phyloP scores from a whole-genome alignment of 2,329 filamentous ascomycete genomes.

The Hymenoscyphus occultus region DNA sequence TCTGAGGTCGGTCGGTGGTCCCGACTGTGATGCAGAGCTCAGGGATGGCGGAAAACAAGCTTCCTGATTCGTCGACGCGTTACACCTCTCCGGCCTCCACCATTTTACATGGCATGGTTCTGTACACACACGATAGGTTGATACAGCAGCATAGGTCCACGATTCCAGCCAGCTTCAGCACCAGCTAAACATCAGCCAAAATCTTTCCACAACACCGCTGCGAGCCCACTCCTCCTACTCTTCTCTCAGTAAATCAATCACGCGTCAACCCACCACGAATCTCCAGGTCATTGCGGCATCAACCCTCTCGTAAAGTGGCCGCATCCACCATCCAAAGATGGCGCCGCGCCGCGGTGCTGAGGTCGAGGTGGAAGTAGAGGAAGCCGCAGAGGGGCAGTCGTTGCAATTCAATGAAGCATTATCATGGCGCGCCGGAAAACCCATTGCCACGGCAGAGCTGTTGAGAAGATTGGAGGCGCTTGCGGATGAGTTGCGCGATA shows the following conservation, averaged over 20 bases:
- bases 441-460: constrained; percentile 80
- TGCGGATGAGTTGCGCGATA: constrained; percentile 75
- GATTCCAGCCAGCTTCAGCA: background rate
- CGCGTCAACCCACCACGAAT: background rate
- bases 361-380: constrained; percentile 26
- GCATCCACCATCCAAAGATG: constrained; percentile 29
- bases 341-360: constrained; percentile 36
- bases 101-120: background rate
- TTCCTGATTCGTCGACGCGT: constrained; percentile 1
- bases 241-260: background rate
- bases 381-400: constrained; percentile 38
- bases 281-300: background rate
- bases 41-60: background rate
- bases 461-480: constrained; percentile 77
- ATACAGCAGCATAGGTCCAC: too few species aligned
- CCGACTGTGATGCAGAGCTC: too few species aligned
- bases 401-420: constrained; percentile 83
- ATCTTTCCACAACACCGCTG: background rate
- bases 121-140: too few species aligned
- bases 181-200: background rate
- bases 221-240: background rate
- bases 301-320: constrained; percentile 4
- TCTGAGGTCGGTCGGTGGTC: too few species aligned
- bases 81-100: background rate
- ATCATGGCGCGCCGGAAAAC: constrained; percentile 87